phyloP scores from a whole-genome alignment of 192 early-diverging fungal species.

The Rhizophagus clarus region DNA sequence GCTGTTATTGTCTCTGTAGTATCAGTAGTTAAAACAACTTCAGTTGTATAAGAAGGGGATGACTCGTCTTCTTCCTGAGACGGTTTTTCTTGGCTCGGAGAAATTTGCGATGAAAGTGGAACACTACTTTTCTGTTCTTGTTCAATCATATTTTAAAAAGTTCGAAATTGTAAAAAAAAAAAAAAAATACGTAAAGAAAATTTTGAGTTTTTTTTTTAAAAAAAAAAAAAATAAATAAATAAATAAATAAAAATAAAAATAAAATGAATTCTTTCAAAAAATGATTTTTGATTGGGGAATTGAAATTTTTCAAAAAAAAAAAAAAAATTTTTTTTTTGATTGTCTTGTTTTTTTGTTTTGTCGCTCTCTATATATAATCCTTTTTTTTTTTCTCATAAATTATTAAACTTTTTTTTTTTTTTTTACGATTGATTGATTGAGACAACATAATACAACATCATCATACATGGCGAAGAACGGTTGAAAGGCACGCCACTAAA shows the following conservation, averaged over 20 bases:
- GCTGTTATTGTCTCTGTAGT: neutral
- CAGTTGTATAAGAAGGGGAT: neutral
- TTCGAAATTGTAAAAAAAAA: neutral
- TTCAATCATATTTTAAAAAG: neutral
- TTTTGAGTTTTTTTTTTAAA: neutral
- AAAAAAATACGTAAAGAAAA: neutral
- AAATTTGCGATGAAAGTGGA: neutral
- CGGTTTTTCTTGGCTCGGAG: neutral
- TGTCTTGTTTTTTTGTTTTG: neutral
- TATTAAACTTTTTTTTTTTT: neutral
- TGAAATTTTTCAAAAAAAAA: neutral
- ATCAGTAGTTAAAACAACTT: neutral
- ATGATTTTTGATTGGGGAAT: neutral
- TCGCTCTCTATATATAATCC: neutral
- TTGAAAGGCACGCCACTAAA: too few species aligned
- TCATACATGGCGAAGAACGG: neutral
- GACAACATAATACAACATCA: neutral
- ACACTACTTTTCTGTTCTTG: neutral
- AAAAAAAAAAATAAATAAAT: neutral
- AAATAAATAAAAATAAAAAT: too few species aligned
- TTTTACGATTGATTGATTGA: too few species aligned
- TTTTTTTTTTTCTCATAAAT: neutral
- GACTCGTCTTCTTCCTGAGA: neutral
- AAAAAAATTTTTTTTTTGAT: too few species aligned
- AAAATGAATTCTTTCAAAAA: too few species aligned